Base-by-base conservation (phyloP, 2,329 filamentous ascomycete species). In the Penicillium griseofulvum region DNA sequence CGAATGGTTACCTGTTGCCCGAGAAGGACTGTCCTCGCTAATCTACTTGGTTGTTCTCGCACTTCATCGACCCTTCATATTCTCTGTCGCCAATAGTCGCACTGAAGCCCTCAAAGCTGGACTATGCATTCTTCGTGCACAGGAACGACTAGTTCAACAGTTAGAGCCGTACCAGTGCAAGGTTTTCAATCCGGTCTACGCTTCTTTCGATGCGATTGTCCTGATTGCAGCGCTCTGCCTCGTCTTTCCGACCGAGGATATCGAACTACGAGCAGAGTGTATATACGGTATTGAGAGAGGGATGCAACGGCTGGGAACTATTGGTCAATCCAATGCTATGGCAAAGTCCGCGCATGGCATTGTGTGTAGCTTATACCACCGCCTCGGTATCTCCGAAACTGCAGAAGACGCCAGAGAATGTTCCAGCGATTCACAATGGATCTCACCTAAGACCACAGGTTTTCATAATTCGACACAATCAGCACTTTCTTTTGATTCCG, bases 171-270 rank as follows among this genome's bases (percentile, higher is more conserved):
- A 44, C 22, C 54, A 63, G 8, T 45, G 53, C 43, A 61, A 58
- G 26, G 53, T 62, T 9, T 63, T 65, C 17, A 65, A 60, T 42
- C 45, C 52, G 5, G 55, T 65, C 22, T 65, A 61, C 37, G 56
- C 62, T 16, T 60, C 59, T 33, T 63, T 65, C 22, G 60, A 65
- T 52, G 60, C 62, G 3, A 55, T 63, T 49, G 58, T 63, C 26
- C 50, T 64, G 22, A 45, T 61, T 41, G 33, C 55, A 28, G 58
- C 59, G 33, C 31, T 55, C 33, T 59, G 34, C 19, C 22, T 58
- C 2, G 29, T 49, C 1, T 63, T 60, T 48, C 57, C 59, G 17
- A 41, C 42, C 16, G 34, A 53, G 38, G 33, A 57, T 38, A 1
- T 14, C 14, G 52, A 54, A 52, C 11, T 9, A 41, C 49, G n/a